Conservation (phyloP, 495 filamentous ascomycete species). For the Lentithecium fluviatile region DNA sequence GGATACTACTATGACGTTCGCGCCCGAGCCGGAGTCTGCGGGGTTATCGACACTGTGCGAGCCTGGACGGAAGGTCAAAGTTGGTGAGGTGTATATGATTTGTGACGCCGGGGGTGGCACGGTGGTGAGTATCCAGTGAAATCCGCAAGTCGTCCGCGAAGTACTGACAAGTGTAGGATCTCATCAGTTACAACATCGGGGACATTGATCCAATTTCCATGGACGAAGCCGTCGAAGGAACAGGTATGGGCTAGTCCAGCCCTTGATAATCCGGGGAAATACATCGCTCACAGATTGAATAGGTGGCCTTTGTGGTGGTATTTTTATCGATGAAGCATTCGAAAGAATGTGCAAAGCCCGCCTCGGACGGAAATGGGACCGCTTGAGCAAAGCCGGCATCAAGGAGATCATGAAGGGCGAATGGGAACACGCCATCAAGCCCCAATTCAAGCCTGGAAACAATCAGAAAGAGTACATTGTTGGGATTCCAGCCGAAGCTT, state of each 20-base stretch:
- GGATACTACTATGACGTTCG: slow-evolving; percentile 16
- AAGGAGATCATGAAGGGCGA: slow-evolving; percentile 20
- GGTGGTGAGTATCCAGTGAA: too few relatives aligned
- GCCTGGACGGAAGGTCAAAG: slow-evolving; percentile 2
- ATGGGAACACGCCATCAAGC: slow-evolving; percentile 34
- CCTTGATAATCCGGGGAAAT: too few relatives aligned
- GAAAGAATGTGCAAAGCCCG: background rate
- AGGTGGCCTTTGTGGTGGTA: slow-evolving; percentile 24
- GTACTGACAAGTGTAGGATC: too few relatives aligned
- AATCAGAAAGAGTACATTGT: slow-evolving; percentile 3
- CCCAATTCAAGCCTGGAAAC: background rate
- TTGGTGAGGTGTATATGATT: slow-evolving; percentile 14
- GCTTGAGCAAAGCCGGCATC: background rate
- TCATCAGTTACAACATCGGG: slow-evolving; percentile 27
- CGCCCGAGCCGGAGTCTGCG: slow-evolving; percentile 30
- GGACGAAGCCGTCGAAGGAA: slow-evolving; percentile 18
- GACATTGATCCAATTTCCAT: slow-evolving; percentile 14
- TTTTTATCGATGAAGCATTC: slow-evolving; percentile 25
- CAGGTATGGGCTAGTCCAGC: too few relatives aligned
- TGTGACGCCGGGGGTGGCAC: slow-evolving; percentile 34
- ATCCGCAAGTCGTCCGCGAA: too few relatives aligned
- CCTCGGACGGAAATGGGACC: slow-evolving; percentile 9
- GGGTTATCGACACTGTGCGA: slow-evolving; percentile 21
- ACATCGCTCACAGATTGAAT: too few relatives aligned
- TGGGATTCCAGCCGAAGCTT: too few relatives aligned